A percentile compares a stretch with the other conserved stretches of the same genome.
Conservation (phyloP, 2,329 filamentous ascomycete species). For the Cryphonectria parasitica region DNA sequence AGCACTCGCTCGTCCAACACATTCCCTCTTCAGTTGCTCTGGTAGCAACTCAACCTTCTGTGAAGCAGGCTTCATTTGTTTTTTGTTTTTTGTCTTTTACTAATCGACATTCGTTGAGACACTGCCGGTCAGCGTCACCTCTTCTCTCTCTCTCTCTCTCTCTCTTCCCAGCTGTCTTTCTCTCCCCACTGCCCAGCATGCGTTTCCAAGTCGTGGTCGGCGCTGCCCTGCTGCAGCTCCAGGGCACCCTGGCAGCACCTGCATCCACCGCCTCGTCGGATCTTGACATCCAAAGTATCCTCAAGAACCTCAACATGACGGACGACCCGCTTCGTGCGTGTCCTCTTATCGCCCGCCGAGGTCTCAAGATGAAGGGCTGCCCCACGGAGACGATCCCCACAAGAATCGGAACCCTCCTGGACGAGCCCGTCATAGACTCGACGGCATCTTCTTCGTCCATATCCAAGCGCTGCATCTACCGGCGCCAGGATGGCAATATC, state of each 20-base stretch:
- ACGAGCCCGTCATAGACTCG: background rate
- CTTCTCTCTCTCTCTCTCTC: background rate
- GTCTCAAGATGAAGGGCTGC: background rate
- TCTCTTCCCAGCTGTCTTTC: background rate
- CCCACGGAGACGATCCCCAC: background rate
- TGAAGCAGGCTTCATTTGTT: conserved; percentile 4
- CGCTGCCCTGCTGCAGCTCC: conserved; percentile 6
- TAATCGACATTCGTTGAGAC: background rate
- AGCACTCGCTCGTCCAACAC: conserved; percentile 3
- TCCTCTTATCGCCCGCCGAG: background rate
- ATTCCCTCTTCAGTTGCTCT: background rate
- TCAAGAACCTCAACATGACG: conserved; percentile 7
- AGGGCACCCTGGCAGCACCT: background rate
- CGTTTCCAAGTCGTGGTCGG: background rate
- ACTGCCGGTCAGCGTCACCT: conserved; percentile 5
- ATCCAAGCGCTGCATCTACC: background rate
- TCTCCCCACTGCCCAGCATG: background rate
- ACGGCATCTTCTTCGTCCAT: background rate
- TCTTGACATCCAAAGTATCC: background rate
- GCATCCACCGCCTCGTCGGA: background rate
- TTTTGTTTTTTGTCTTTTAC: background rate
- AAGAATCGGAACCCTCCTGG: background rate
- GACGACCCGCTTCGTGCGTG: background rate
- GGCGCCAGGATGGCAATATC: background rate
- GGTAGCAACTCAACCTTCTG: background rate